Evolutionary conservation across 2,329 filamentous ascomycete species (phyloP).

Genomic region (Botrytis cinerea): DNA sequence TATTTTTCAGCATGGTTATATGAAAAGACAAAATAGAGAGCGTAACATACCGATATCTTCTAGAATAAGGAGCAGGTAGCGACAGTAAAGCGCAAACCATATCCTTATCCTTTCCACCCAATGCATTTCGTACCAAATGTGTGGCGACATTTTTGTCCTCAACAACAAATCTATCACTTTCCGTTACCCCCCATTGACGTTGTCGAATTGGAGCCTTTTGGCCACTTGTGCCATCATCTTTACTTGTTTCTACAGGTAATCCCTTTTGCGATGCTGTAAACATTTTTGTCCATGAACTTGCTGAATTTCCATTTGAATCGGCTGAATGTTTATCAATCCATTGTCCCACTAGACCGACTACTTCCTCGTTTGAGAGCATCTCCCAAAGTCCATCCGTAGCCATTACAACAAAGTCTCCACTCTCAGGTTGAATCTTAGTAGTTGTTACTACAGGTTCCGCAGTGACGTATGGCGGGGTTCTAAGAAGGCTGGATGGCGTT

Average conservation of each 20-base stretch:
- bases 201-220: constrained; percentile 87
- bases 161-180: constrained; percentile 81
- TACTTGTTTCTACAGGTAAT: constrained; percentile 75
- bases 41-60: constrained; percentile 77
- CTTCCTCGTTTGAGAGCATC: constrained; percentile 98
- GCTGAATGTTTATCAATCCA: constrained; percentile 82
- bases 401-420: constrained; percentile 93
- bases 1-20: constrained; percentile 24
- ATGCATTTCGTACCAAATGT: constrained; percentile 90
- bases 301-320: constrained; percentile 40
- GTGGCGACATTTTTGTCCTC: constrained; percentile 96
- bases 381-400: constrained; percentile 98
- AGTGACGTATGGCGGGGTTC: constrained; percentile 94
- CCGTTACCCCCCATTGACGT: constrained; percentile 84
- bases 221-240: constrained; percentile 57
- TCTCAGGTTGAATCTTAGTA: constrained; percentile 84
- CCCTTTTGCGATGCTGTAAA: constrained; percentile 56
- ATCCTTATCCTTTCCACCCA: constrained; percentile 90
- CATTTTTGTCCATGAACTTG: constrained; percentile 66
- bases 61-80: constrained; percentile 84
- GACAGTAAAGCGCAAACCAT: constrained; percentile 92
- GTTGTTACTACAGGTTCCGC: constrained; percentile 94
- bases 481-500: constrained; percentile 72
- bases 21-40: background rate
- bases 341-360: constrained; percentile 91